Percentiles rank a stretch among this genome's conserved stretches.
phyloP scores from a whole-genome alignment of 805 yeast species.

The Danielozyma ontarioensis region DNA sequence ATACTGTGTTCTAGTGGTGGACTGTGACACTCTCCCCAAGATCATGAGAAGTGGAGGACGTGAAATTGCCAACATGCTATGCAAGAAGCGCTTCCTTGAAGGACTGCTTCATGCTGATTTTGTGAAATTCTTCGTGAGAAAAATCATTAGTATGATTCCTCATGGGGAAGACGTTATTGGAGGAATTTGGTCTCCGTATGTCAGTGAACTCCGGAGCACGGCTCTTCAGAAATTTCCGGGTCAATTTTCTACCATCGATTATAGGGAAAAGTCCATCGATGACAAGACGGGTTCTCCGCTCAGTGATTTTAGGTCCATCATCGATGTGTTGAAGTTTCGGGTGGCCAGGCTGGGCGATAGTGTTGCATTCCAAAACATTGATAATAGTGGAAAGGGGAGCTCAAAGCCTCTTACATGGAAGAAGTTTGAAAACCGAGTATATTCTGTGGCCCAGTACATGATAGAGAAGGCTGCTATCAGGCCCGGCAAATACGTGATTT shows the following conservation, averaged over 20 bases:
- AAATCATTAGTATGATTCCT: slow-evolving; percentile 60
- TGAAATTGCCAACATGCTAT: slow-evolving; percentile 88
- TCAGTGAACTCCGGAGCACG: slow-evolving; percentile 59
- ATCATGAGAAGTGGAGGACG: slow-evolving; percentile 79
- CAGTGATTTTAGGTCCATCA: slow-evolving; percentile 63
- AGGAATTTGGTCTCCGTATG: slow-evolving; percentile 79
- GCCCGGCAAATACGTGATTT: slow-evolving; percentile 68
- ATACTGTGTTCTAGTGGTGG: slow-evolving; percentile 75
- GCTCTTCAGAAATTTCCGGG: slow-evolving; percentile 59
- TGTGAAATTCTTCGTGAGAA: slow-evolving; percentile 70
- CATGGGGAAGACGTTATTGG: slow-evolving; percentile 73
- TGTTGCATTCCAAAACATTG: slow-evolving; percentile 57
- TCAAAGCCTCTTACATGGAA: slow-evolving; percentile 59
- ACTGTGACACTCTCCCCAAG: slow-evolving; percentile 78
- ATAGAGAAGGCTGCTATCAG: slow-evolving; percentile 58
- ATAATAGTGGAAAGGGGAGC: slow-evolving; percentile 27
- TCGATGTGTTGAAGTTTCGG: slow-evolving; percentile 76
- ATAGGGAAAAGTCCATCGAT: slow-evolving; percentile 70
- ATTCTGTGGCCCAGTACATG: slow-evolving; percentile 68
- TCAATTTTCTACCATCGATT: slow-evolving; percentile 80
- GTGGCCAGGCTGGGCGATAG: slow-evolving; percentile 72
- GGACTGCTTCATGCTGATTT: slow-evolving; percentile 78
- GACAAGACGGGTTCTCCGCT: slow-evolving; percentile 71
- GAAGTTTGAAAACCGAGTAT: slow-evolving; percentile 70
- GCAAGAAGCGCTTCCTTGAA: slow-evolving; percentile 67